A percentile compares a stretch with the other conserved stretches of the same genome.
phyloP scores from a whole-genome alignment of 1,284 basidiomycete genomes.

The Sutorius eximius region DNA sequence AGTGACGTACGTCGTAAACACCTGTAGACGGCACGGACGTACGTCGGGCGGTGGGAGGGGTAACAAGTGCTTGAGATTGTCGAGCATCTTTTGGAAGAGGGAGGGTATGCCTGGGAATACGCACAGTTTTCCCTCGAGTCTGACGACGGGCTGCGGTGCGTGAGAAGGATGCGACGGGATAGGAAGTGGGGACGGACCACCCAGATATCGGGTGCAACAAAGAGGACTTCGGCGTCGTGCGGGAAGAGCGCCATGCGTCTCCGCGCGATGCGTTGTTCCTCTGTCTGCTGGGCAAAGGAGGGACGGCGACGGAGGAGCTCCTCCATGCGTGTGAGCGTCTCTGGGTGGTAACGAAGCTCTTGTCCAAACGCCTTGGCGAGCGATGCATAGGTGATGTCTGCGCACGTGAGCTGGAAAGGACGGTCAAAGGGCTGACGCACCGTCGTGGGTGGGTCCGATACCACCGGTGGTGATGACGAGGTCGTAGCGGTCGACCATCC shows the following conservation, averaged over 20 bases:
- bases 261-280: constrained; percentile 71
- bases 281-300: constrained; percentile 58
- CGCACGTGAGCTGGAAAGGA: neutral
- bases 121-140: constrained; percentile 81
- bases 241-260: constrained; percentile 87
- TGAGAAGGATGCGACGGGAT: constrained; percentile 1
- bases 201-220: constrained; percentile 77
- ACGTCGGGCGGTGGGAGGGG: constrained; percentile 70
- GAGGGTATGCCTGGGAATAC: constrained; percentile 89
- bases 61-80: constrained; percentile 69
- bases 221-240: constrained; percentile 71
- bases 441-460: constrained; percentile 87
- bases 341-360: constrained; percentile 72
- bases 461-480: constrained; percentile 87
- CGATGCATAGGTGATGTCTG: constrained; percentile 87
- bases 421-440: constrained; percentile 38
- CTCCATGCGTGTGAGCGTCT: constrained; percentile 80
- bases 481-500: constrained; percentile 83
- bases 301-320: constrained; percentile 60
- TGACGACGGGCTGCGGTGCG: constrained; percentile 68
- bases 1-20: constrained; percentile 69
- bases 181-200: constrained; percentile 49
- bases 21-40: constrained; percentile 73
- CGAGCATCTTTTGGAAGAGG: constrained; percentile 80
- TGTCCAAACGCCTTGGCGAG: constrained; percentile 85